A percentile compares a stretch with the other conserved stretches of the same genome.
These are phyloP conservation scores for Calvatia gigantea DNA, from an alignment of 768 basidiomycete species.

Conservation along the genomic window DNA sequence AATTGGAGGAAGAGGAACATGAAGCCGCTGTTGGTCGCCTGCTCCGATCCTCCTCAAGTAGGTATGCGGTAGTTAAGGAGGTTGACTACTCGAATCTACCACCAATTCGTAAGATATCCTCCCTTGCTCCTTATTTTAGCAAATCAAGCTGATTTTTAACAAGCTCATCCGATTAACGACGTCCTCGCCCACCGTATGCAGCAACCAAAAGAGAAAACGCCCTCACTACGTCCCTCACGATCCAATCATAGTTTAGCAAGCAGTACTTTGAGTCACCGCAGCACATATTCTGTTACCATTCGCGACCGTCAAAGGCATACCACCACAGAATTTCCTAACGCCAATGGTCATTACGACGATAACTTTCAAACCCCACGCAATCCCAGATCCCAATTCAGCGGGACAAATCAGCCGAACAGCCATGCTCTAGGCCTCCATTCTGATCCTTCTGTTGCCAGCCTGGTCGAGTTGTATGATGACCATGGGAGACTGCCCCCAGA, in stretches of 20 bases:
- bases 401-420: constrained; percentile 32
- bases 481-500: constrained; percentile 58
- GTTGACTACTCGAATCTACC: constrained; percentile 56
- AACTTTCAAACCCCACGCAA: constrained; percentile 24
- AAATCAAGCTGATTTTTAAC: constrained; percentile 1
- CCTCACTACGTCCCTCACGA: constrained; percentile 40
- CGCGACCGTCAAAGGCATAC: constrained; percentile 50
- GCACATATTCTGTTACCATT: constrained; percentile 73
- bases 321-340: constrained; percentile 62
- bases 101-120: constrained; percentile 61
- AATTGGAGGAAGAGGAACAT: constrained; percentile 45
- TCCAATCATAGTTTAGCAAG: constrained; percentile 55
- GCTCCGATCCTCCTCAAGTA: constrained; percentile 70
- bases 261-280: constrained; percentile 44
- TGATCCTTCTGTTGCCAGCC: constrained; percentile 76
- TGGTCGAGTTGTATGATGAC: constrained; percentile 72
- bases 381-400: constrained; percentile 30
- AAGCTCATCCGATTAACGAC: constrained; percentile 68
- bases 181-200: constrained; percentile 22
- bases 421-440: constrained; percentile 60
- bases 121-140: constrained; percentile 9
- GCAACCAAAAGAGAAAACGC: constrained; percentile 1
- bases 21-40: constrained; percentile 49
- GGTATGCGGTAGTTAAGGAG: constrained; percentile 55
- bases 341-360: constrained; percentile 40